Evolutionary conservation across 2,329 filamentous ascomycete species (phyloP).

Genomic region (Chalaropsis thielavioides): DNA sequence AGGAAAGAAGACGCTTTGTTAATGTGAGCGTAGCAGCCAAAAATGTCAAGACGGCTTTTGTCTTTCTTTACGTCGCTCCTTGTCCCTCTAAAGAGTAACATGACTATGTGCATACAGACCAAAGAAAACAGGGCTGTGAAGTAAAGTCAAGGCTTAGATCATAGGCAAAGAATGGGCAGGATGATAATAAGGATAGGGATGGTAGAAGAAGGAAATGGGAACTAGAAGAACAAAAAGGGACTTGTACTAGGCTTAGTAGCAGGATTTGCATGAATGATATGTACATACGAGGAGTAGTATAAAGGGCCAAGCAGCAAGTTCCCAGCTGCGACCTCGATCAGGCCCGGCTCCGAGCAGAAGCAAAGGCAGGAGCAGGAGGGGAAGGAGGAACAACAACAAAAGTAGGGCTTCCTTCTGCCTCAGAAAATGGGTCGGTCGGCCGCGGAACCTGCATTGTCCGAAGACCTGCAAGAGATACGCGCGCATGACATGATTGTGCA

Average conservation of each 20-base stretch:
- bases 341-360: not conserved
- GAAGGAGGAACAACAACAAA: not conserved
- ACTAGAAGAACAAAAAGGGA: not conserved
- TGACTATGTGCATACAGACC: not conserved
- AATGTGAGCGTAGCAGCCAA: not conserved
- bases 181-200: not conserved
- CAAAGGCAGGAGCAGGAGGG: not conserved
- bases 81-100: not conserved
- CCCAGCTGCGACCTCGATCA: not conserved
- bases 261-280: too few species aligned
- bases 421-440: not conserved
- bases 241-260: not conserved
- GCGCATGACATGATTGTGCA: conserved; percentile 2
- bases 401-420: not conserved
- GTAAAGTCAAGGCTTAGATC: not conserved
- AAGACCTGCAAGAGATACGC: not conserved
- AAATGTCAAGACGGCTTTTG: not conserved
- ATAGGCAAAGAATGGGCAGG: not conserved
- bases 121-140: not conserved
- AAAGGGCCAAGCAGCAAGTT: not conserved
- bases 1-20: not conserved
- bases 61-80: not conserved
- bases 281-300: not conserved
- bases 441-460: not conserved
- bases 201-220: not conserved